Percentiles rank a stretch among this genome's conserved stretches.
phyloP scores from a whole-genome alignment of 148 eudicot genomes.

The Persicaria tinctoria region DNA sequence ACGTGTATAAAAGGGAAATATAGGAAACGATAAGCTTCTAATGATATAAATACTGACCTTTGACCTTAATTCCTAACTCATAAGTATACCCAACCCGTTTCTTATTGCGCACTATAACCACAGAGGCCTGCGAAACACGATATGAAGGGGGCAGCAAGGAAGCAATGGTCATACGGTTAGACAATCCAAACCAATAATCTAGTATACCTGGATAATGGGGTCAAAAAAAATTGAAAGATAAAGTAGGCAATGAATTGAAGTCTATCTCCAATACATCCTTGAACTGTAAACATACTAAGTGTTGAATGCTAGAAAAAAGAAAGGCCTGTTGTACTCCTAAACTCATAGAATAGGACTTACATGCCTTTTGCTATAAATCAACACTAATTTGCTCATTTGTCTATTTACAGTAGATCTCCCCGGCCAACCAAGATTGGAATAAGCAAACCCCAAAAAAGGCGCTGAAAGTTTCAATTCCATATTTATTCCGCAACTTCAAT shows the following conservation, averaged over 20 bases:
- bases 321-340: not conserved
- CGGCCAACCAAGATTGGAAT: not conserved
- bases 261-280: not conserved
- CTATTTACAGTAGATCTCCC: not conserved
- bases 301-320: not conserved
- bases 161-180: not conserved
- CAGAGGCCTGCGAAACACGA: slow-evolving; percentile 54
- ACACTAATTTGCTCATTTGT: not conserved
- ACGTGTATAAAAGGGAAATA: not conserved
- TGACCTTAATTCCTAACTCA: slow-evolving; percentile 69
- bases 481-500: not conserved
- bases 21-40: not conserved
- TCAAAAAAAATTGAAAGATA: not conserved
- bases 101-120: slow-evolving; percentile 88
- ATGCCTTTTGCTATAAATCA: not conserved
- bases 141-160: not conserved
- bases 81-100: slow-evolving; percentile 94
- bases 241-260: not conserved
- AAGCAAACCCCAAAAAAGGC: not conserved
- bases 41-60: slow-evolving; percentile 39
- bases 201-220: not conserved
- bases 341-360: not conserved
- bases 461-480: not conserved
- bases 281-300: not conserved
- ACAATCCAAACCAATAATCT: not conserved